Percentiles rank a stretch among this genome's conserved stretches.
Evolutionary conservation across 192 early-diverging fungal species (phyloP).

Genomic region (Coemansia biformis): DNA sequence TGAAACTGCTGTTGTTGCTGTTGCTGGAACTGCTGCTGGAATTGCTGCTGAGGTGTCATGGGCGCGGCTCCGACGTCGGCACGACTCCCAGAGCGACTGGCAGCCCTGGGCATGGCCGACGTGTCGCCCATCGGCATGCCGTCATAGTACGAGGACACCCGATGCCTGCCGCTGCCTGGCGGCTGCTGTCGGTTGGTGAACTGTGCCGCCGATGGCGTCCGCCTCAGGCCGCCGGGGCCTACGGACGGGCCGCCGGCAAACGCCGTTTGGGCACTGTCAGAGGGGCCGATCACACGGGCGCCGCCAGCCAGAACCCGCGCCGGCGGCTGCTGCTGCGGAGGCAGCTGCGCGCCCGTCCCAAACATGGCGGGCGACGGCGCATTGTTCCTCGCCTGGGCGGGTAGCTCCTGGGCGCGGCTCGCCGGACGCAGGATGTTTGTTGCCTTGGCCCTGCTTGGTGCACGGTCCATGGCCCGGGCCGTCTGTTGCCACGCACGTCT

Average conservation of each 20-base stretch:
- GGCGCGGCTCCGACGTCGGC: slow-evolving; percentile 12
- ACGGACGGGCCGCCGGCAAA: slow-evolving; percentile 13
- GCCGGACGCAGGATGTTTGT: slow-evolving; percentile 43
- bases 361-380: background rate
- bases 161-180: slow-evolving; percentile 20
- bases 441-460: slow-evolving; percentile 47
- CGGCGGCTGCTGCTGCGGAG: slow-evolving; percentile 8
- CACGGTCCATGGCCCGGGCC: slow-evolving; percentile 34
- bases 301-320: slow-evolving; percentile 16
- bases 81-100: slow-evolving; percentile 44
- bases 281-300: slow-evolving; percentile 29
- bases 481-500: too few relatives aligned
- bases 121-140: slow-evolving; percentile 25
- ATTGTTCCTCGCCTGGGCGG: slow-evolving; percentile 4
- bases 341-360: background rate
- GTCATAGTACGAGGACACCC: slow-evolving; percentile 40
- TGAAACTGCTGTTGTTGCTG: slow-evolving; percentile 20
- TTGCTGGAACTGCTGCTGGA: slow-evolving; percentile 18
- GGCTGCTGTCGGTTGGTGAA: slow-evolving; percentile 24
- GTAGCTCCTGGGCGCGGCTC: slow-evolving; percentile 36
- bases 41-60: background rate
- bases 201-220: slow-evolving; percentile 36
- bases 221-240: slow-evolving; percentile 16
- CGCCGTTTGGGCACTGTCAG: slow-evolving; percentile 10
- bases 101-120: slow-evolving; percentile 18